These are phyloP conservation scores for Alliaria petiolata DNA, from an alignment of 345 rosid species.

Conservation along the genomic window DNA sequence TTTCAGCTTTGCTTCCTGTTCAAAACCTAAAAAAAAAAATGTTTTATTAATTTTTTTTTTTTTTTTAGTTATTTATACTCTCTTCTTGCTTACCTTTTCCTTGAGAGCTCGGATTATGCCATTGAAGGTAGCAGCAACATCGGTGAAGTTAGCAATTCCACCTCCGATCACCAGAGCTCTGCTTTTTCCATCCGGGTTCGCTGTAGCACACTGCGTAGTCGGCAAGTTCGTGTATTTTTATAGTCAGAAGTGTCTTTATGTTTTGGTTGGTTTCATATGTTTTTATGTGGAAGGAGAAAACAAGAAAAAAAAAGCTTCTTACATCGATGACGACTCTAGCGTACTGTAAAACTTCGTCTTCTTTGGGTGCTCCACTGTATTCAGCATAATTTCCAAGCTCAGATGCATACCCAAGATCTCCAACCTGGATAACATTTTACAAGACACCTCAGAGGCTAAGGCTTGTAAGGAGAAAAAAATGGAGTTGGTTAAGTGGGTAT, in stretches of 20 bases:
- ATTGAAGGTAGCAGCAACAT: constrained; percentile 94
- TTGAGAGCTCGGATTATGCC: constrained; percentile 90
- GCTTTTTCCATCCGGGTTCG: constrained; percentile 79
- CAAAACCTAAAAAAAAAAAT: not conserved
- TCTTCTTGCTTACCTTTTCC: constrained; percentile 82
- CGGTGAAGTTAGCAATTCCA: constrained; percentile 95
- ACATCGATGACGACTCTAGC: constrained; percentile 98
- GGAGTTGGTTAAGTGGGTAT: not conserved
- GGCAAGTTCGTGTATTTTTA: not conserved
- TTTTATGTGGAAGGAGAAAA: not conserved
- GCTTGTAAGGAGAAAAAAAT: not conserved
- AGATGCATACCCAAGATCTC: constrained; percentile 89
- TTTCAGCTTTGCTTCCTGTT: constrained; percentile 40
- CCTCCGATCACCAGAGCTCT: constrained; percentile 95
- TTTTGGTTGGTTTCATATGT: not conserved
- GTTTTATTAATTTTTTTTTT: constrained; percentile 55
- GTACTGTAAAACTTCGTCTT: constrained; percentile 93
- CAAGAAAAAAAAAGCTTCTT: constrained; percentile 15
- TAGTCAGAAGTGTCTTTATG: not conserved
- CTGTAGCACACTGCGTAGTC: constrained; percentile 70
- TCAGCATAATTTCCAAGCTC: constrained; percentile 96
- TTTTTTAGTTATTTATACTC: constrained; percentile 68
- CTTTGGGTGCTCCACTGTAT: constrained; percentile 97
- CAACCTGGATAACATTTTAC: constrained; percentile 51
- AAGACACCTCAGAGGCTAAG: not conserved